Conservation (phyloP, 228 moss, liverwort and hornwort genomes). For the Sphagnum magellanicum region DNA sequence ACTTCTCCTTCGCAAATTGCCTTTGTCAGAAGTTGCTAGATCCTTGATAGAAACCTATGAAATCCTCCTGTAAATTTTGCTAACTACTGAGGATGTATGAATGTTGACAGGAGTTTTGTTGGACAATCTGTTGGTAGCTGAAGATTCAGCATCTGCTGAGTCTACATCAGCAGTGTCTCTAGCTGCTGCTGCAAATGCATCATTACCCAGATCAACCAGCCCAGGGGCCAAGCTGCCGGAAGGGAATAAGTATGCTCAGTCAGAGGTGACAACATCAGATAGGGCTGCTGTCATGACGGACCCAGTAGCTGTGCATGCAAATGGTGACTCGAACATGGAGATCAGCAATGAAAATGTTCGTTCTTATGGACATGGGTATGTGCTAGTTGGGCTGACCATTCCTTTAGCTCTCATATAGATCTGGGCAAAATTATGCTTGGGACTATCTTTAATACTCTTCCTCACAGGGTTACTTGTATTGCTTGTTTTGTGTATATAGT, state of each 20-base stretch:
- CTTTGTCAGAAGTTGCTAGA: too few species aligned
- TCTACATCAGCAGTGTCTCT: conserved; percentile 49
- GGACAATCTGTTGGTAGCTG: conserved; percentile 75
- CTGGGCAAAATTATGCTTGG: too few species aligned
- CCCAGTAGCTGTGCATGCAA: conserved; percentile 75
- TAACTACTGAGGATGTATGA: too few species aligned
- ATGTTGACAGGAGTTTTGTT: conserved; percentile 56
- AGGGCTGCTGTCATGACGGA: conserved; percentile 70
- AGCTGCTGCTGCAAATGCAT: conserved; percentile 31
- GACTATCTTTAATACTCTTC: too few species aligned
- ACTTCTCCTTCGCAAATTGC: too few species aligned
- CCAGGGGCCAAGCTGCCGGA: conserved; percentile 1
- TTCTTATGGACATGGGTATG: conserved; percentile 63
- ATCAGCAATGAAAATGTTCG: conserved; percentile 85
- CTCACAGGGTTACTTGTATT: too few species aligned
- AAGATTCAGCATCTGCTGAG: conserved; percentile 68
- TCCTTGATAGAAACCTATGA: too few species aligned
- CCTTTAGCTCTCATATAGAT: too few species aligned
- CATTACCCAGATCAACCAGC: conserved; percentile 16
- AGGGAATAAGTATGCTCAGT: conserved; percentile 16
- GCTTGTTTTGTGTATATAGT: too few species aligned
- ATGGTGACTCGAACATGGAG: conserved; percentile 83
- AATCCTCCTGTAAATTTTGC: too few species aligned
- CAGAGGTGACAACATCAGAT: conserved; percentile 32
- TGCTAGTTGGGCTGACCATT: too few species aligned